These are phyloP conservation scores for Styphnolobium japonicum DNA, from an alignment of 306 rosid species.

Conservation along the genomic window DNA sequence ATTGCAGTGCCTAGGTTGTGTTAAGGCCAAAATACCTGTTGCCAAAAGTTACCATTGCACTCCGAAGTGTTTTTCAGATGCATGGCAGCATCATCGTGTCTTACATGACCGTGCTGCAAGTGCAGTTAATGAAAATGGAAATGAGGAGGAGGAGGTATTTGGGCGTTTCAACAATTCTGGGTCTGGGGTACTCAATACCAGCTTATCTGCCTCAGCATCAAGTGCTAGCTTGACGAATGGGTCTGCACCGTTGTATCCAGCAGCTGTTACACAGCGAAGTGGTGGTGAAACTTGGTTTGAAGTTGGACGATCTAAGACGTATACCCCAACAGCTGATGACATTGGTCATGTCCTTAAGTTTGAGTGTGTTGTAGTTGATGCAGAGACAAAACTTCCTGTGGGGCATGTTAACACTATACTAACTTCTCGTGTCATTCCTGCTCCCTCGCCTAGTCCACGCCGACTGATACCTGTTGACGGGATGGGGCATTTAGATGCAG, in stretches of 20 bases:
- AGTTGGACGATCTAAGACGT: constrained; percentile 82
- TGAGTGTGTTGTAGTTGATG: constrained; percentile 90
- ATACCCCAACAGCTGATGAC: constrained; percentile 94
- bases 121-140: constrained; percentile 91
- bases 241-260: constrained; percentile 76
- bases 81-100: constrained; percentile 99
- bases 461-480: constrained; percentile 65
- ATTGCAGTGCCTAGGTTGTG: constrained; percentile 92
- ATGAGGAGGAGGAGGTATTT: constrained; percentile 88
- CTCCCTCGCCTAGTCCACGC: constrained; percentile 93
- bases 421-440: constrained; percentile 98
- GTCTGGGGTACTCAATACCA: constrained; percentile 57
- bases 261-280: constrained; percentile 74
- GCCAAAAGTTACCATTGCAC: constrained; percentile 94
- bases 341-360: constrained; percentile 93
- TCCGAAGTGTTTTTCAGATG: constrained; percentile 95
- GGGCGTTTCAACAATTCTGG: constrained; percentile 76
- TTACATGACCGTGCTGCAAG: constrained; percentile 98
- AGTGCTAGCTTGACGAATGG: constrained; percentile 79
- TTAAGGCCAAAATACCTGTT: constrained; percentile 87
- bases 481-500: constrained; percentile 75
- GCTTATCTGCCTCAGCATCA: constrained; percentile 68
- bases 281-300: constrained; percentile 98
- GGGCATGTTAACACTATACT: constrained; percentile 69
- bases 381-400: constrained; percentile 66